A percentile compares a stretch with the other conserved stretches of the same genome.
phyloP scores from a whole-genome alignment of 2,329 filamentous ascomycete species.

The Rutstroemia sp. region DNA sequence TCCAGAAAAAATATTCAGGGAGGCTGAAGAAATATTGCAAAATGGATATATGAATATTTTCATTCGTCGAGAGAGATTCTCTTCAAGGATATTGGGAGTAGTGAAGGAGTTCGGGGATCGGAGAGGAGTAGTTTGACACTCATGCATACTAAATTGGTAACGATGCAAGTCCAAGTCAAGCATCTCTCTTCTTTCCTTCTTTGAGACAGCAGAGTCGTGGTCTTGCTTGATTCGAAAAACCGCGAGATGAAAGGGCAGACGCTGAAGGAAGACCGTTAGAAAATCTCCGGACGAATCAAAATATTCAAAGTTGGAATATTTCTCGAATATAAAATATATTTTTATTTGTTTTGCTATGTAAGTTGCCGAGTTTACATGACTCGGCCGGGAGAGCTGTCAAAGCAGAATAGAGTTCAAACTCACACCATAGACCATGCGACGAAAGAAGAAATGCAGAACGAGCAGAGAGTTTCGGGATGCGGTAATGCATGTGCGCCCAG shows the following conservation, averaged over 20 bases:
- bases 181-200: not conserved
- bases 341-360: not conserved
- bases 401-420: not conserved
- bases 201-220: not conserved
- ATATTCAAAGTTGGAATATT: slow-evolving; percentile 1
- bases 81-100: not conserved
- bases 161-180: not conserved
- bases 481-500: no score
- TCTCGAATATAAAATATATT: not conserved
- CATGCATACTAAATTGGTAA: not conserved
- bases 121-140: not conserved
- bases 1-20: not conserved
- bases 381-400: not conserved
- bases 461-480: no score
- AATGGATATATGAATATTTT: not conserved
- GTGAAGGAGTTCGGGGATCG: not conserved
- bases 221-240: slow-evolving; percentile 3
- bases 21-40: not conserved
- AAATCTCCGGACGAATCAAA: slow-evolving; percentile 5
- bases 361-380: not conserved
- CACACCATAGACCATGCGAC: no score
- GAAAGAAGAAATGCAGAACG: no score
- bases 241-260: not conserved
- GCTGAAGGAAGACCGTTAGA: not conserved
- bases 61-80: not conserved